Conservation (phyloP, 345 rosid genomes). For the Eucalyptus guilfoylei region DNA sequence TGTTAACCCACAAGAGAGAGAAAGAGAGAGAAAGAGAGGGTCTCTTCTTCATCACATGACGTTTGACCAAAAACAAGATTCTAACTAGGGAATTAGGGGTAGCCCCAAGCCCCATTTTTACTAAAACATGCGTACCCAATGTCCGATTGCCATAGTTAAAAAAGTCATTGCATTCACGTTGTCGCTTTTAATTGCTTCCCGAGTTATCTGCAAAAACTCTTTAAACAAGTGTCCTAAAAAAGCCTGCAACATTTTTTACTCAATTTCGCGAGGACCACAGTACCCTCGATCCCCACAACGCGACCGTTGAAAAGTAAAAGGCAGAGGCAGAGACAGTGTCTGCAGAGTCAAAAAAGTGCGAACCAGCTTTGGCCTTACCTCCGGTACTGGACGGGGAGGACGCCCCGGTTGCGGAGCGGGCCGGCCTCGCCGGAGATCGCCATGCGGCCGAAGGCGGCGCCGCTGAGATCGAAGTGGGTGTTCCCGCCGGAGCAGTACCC, state of each 20-base stretch:
- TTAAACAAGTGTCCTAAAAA: background rate
- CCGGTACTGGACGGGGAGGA: conserved; percentile 43
- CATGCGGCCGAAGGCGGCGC: conserved; percentile 93
- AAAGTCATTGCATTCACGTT: background rate
- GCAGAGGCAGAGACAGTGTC: background rate
- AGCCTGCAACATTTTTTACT: background rate
- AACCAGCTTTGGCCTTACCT: conserved; percentile 12
- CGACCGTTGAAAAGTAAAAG: background rate
- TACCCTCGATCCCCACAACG: background rate
- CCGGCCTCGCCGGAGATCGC: conserved; percentile 53
- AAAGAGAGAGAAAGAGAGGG: background rate
- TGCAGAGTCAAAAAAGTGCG: background rate
- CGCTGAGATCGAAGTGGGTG: conserved; percentile 89
- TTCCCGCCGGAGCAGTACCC: conserved; percentile 50
- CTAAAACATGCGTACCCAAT: background rate
- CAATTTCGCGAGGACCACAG: background rate
- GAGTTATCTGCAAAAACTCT: background rate
- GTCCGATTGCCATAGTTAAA: background rate
- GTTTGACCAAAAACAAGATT: background rate
- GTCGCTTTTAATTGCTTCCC: background rate
- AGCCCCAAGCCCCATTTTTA: background rate
- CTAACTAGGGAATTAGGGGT: background rate
- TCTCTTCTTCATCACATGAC: background rate
- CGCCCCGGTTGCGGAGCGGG: conserved; percentile 73
- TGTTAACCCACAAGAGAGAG: background rate